Percentiles rank a stretch among this genome's conserved stretches.
Conservation (phyloP, 1,284 basidiomycete genomes). For the Schizopora paradoxa region DNA sequence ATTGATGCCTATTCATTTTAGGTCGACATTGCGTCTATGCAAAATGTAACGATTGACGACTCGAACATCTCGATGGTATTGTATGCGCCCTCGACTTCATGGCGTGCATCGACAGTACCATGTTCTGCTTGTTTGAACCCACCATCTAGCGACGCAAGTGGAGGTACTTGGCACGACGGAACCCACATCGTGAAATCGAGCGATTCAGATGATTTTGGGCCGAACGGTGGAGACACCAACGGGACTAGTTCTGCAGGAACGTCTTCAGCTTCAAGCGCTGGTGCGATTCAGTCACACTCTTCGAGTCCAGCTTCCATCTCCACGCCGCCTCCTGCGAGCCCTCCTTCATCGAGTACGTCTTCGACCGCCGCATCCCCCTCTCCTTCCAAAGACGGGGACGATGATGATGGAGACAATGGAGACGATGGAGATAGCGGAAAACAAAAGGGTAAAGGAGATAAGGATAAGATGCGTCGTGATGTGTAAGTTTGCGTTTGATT, state of each 20-base stretch:
- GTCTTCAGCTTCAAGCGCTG: background rate
- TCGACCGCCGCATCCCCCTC: slow-evolving; percentile 8
- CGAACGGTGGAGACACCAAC: slow-evolving; percentile 5
- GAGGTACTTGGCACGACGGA: slow-evolving; percentile 39
- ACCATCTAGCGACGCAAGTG: slow-evolving; percentile 25
- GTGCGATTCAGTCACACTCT: background rate
- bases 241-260: slow-evolving; percentile 8
- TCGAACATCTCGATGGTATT: slow-evolving; percentile 35
- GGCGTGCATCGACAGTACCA: slow-evolving; percentile 32
- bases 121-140: slow-evolving; percentile 35
- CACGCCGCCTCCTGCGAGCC: slow-evolving; percentile 7
- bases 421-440: slow-evolving; percentile 19
- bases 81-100: slow-evolving; percentile 37
- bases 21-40: too few species aligned
- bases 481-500: slow-evolving; percentile 2
- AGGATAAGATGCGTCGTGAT: background rate
- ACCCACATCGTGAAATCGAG: slow-evolving; percentile 31
- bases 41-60: slow-evolving; percentile 44
- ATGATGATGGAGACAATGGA: slow-evolving; percentile 20
- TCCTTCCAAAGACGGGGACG: slow-evolving; percentile 16
- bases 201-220: slow-evolving; percentile 26
- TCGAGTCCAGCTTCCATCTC: slow-evolving; percentile 1
- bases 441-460: slow-evolving; percentile 10
- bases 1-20: slow-evolving; percentile 17
- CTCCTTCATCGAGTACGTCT: slow-evolving; percentile 3